Evolutionary conservation across 805 yeast species (phyloP).

Genomic region (Torulaspora microellipsoides): DNA sequence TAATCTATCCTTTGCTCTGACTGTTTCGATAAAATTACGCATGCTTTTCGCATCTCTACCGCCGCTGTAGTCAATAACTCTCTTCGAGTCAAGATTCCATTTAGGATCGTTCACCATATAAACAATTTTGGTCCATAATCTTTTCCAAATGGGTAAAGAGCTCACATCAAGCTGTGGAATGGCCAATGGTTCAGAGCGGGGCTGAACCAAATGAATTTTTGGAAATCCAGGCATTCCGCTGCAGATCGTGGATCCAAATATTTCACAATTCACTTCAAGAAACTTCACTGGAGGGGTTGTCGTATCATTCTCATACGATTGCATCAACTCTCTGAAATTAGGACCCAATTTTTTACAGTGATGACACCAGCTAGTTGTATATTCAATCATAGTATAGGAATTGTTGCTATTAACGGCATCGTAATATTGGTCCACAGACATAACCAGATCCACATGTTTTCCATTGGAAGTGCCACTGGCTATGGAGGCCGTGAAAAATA

Average conservation of each 20-base stretch:
- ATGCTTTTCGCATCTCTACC: constrained; percentile 45
- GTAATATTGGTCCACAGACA: constrained; percentile 28
- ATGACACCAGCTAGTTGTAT: constrained; percentile 67
- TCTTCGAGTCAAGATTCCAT: constrained; percentile 27
- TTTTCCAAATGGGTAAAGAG: constrained; percentile 9
- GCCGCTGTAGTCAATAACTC: constrained; percentile 56
- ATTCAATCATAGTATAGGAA: constrained; percentile 33
- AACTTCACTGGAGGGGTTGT: constrained; percentile 20
- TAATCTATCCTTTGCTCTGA: constrained; percentile 15
- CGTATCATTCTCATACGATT: constrained; percentile 26
- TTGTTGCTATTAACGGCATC: constrained; percentile 24
- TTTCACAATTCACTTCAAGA: constrained; percentile 33
- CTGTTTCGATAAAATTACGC: constrained; percentile 45
- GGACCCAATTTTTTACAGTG: constrained; percentile 62
- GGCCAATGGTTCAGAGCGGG: constrained; percentile 35
- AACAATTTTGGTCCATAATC: constrained; percentile 6
- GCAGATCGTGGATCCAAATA: constrained; percentile 32
- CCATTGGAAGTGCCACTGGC: constrained; percentile 1
- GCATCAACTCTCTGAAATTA: constrained; percentile 47
- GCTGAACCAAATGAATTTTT: constrained; percentile 51
- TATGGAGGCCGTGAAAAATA: not conserved
- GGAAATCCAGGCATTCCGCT: constrained; percentile 53
- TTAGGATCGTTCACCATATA: constrained; percentile 13
- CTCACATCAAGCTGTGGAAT: constrained; percentile 2
- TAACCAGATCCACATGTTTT: constrained; percentile 14